Conservation (phyloP, 2,329 filamentous ascomycete species). For the Pyrenochaeta sp. region DNA sequence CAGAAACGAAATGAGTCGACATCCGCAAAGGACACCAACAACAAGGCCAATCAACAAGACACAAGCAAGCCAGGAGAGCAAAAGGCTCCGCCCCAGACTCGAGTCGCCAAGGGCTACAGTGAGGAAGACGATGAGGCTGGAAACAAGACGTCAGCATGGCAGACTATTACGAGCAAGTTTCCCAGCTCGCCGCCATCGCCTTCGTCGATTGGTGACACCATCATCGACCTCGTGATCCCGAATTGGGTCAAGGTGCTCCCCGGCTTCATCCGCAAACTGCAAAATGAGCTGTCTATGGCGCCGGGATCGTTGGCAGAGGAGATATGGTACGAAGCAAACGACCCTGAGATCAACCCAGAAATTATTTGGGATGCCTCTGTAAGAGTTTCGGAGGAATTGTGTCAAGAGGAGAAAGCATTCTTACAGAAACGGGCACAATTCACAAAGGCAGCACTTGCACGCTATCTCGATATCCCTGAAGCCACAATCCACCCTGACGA, state of each 20-base stretch:
- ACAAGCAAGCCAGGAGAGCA: constrained; percentile 36
- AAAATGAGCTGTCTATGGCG: constrained; percentile 85
- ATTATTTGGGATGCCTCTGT: constrained; percentile 84
- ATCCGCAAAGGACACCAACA: constrained; percentile 26
- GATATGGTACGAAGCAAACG: constrained; percentile 91
- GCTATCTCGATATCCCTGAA: constrained; percentile 81
- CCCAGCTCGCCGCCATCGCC: constrained; percentile 38
- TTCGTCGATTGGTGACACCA: constrained; percentile 56
- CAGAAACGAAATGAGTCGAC: constrained; percentile 27
- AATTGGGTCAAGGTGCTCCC: constrained; percentile 83
- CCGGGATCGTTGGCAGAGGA: constrained; percentile 90
- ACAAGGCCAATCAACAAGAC: constrained; percentile 20
- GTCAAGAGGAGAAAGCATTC: constrained; percentile 82
- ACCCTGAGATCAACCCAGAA: constrained; percentile 84
- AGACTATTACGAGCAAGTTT: constrained; percentile 42
- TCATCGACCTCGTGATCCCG: constrained; percentile 78
- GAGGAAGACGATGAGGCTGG: constrained; percentile 28
- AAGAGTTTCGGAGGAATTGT: constrained; percentile 81
- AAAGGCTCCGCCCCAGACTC: constrained; percentile 45
- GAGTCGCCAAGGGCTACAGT: constrained; percentile 34
- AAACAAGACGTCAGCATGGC: constrained; percentile 38
- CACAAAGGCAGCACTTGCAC: constrained; percentile 77
- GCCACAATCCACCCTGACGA: constrained; percentile 90
- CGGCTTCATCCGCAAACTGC: constrained; percentile 80
- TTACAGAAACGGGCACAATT: constrained; percentile 72